Conservation (phyloP, 2,329 filamentous ascomycete species). For the Botrytis elliptica region DNA sequence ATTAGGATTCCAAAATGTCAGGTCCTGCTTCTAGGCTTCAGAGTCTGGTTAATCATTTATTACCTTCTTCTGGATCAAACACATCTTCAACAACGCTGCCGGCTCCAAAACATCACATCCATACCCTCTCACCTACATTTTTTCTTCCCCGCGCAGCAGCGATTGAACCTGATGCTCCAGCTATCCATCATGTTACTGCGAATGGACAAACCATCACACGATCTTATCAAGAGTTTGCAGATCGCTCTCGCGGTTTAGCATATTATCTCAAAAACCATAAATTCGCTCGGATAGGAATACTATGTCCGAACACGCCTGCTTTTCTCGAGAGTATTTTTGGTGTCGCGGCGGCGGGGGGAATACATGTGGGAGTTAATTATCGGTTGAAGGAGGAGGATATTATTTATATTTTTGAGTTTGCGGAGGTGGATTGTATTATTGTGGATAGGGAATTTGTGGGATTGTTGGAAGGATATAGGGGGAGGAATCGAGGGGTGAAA, state of each 20-base stretch:
- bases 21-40: conserved; percentile 59
- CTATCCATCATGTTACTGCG: conserved; percentile 81
- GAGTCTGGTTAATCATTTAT: conserved; percentile 56
- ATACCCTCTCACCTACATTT: conserved; percentile 80
- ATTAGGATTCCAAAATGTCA: conserved; percentile 54
- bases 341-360: conserved; percentile 75
- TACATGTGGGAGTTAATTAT: conserved; percentile 74
- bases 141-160: conserved; percentile 82
- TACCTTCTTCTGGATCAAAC: conserved; percentile 39
- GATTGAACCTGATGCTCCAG: conserved; percentile 83
- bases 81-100: conserved; percentile 19
- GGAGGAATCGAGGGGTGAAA: conserved; percentile 60
- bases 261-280: conserved; percentile 79
- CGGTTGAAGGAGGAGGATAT: conserved; percentile 81
- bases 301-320: conserved; percentile 90
- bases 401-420: conserved; percentile 83
- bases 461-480: conserved; percentile 66
- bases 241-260: conserved; percentile 81
- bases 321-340: conserved; percentile 91
- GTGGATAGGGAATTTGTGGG: conserved; percentile 77
- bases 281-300: conserved; percentile 75
- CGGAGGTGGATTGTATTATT: conserved; percentile 82
- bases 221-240: conserved; percentile 77
- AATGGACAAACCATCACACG: conserved; percentile 73
- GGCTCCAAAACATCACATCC: conserved; percentile 49